Conservation (phyloP, 2,329 filamentous ascomycete species). For the Aplosporella prunicola region DNA sequence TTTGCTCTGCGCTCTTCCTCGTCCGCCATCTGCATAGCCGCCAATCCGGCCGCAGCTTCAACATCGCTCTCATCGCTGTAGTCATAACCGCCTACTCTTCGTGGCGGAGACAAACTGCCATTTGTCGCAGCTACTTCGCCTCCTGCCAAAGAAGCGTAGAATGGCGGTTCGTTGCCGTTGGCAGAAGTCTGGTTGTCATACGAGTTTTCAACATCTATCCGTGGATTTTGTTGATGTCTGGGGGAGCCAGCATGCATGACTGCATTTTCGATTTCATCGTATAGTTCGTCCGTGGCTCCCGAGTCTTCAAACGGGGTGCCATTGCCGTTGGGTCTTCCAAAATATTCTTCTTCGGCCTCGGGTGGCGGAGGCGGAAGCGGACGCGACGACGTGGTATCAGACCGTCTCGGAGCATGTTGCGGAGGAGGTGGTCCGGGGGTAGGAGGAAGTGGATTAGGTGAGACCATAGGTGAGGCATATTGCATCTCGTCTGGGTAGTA, state of each 20-base stretch:
- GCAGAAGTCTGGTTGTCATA: slow-evolving; percentile 14
- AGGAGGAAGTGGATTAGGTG: slow-evolving; percentile 31
- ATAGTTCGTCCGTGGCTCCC: slow-evolving; percentile 45
- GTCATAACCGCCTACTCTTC: slow-evolving; percentile 20
- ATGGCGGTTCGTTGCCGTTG: slow-evolving; percentile 4
- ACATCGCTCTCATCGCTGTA: slow-evolving; percentile 69
- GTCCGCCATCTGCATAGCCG: slow-evolving; percentile 77
- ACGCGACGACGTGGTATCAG: slow-evolving; percentile 44
- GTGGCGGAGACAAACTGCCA: slow-evolving; percentile 36
- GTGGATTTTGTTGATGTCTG: slow-evolving; percentile 18
- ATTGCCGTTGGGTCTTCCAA: slow-evolving; percentile 15
- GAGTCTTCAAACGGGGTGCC: slow-evolving; percentile 26
- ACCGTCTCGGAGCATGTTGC: slow-evolving; percentile 41
- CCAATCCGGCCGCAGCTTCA: slow-evolving; percentile 73
- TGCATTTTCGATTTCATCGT: slow-evolving; percentile 47
- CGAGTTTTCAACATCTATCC: slow-evolving; percentile 26
- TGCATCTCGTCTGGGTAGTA: too few relatives aligned
- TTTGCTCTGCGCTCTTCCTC: slow-evolving; percentile 61
- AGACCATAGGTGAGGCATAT: too few relatives aligned
- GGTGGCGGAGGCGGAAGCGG: slow-evolving; percentile 50
- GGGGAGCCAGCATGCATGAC: slow-evolving; percentile 28
- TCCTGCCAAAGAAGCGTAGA: slow-evolving; percentile 13
- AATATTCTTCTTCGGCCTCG: slow-evolving; percentile 30
- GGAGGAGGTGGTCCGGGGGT: slow-evolving; percentile 45
- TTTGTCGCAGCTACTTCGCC: slow-evolving; percentile 36